A percentile compares a stretch with the other conserved stretches of the same genome.
Conservation (phyloP, 257 asterid genomes). For the Apocynum venetum region DNA sequence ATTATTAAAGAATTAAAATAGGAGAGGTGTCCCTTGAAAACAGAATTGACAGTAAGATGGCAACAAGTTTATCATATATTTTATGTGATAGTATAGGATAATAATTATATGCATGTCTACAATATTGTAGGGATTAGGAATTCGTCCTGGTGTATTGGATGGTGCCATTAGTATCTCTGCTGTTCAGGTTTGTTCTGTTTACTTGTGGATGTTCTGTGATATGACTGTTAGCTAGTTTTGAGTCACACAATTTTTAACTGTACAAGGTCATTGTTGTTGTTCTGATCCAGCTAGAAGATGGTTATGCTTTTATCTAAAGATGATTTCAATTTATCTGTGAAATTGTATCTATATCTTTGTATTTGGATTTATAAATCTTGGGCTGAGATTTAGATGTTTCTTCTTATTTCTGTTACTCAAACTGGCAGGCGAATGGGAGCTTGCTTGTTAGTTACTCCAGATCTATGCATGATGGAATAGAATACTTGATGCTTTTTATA, state of each 20-base stretch:
- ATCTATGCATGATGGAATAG: not conserved
- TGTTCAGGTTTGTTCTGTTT: constrained; percentile 64
- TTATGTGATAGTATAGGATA: not conserved
- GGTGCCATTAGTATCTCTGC: constrained; percentile 99
- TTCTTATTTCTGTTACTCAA: not conserved
- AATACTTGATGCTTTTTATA: too few species aligned
- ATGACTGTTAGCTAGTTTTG: not conserved
- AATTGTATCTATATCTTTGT: not conserved
- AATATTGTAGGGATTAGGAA: constrained; percentile 67
- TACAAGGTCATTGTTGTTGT: not conserved
- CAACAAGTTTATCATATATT: not conserved
- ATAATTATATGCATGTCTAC: constrained; percentile 9
- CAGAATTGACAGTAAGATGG: not conserved
- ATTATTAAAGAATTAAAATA: not conserved
- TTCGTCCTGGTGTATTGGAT: constrained; percentile 86
- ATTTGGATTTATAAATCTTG: not conserved
- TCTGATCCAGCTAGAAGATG: not conserved
- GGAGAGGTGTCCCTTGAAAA: not conserved
- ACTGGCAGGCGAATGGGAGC: not conserved
- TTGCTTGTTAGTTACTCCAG: not conserved
- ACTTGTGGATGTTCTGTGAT: not conserved
- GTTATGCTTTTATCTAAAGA: not conserved
- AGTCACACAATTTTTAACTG: too few species aligned
- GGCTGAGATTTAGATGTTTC: not conserved
- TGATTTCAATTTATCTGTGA: not conserved